Evolutionary conservation across 768 basidiomycete species (phyloP).

Genomic region (Hydnomerulius pinastri): DNA sequence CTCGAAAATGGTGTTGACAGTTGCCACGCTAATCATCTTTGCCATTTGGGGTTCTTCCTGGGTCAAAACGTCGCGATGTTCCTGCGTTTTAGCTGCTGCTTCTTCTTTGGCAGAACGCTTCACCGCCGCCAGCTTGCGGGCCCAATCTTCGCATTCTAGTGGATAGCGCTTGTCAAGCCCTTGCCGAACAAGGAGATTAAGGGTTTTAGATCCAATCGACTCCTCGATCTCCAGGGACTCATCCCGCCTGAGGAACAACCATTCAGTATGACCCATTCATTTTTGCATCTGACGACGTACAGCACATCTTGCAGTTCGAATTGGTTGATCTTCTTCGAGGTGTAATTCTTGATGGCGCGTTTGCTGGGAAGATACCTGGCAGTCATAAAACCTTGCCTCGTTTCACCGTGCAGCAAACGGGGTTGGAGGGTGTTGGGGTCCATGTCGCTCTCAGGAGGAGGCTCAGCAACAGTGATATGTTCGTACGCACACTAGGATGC

Average conservation of each 20-base stretch:
- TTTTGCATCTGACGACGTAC: slow-evolving; percentile 8
- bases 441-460: slow-evolving; percentile 22
- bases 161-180: slow-evolving; percentile 36
- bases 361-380: slow-evolving; percentile 25
- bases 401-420: slow-evolving; percentile 42
- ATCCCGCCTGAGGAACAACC: slow-evolving; percentile 15
- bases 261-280: background rate
- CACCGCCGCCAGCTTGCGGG: slow-evolving; percentile 14
- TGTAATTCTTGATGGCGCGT: slow-evolving; percentile 9
- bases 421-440: slow-evolving; percentile 28
- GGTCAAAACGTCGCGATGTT: slow-evolving; percentile 10
- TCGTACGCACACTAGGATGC: slow-evolving; percentile 18
- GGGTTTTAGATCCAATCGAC: slow-evolving; percentile 20
- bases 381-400: slow-evolving; percentile 42
- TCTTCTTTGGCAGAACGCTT: background rate
- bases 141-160: slow-evolving; percentile 25
- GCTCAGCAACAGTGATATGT: slow-evolving; percentile 13
- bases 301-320: slow-evolving; percentile 25
- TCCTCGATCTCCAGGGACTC: slow-evolving; percentile 30
- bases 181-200: slow-evolving; percentile 30
- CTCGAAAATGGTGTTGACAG: slow-evolving; percentile 30
- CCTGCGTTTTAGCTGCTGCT: slow-evolving; percentile 10
- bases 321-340: slow-evolving; percentile 6
- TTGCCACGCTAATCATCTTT: slow-evolving; percentile 20
- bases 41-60: slow-evolving; percentile 15